Percentiles rank a stretch among this genome's conserved stretches.
phyloP scores from a whole-genome alignment of 352 stramenopile species.

The Pythium plurisporium region DNA sequence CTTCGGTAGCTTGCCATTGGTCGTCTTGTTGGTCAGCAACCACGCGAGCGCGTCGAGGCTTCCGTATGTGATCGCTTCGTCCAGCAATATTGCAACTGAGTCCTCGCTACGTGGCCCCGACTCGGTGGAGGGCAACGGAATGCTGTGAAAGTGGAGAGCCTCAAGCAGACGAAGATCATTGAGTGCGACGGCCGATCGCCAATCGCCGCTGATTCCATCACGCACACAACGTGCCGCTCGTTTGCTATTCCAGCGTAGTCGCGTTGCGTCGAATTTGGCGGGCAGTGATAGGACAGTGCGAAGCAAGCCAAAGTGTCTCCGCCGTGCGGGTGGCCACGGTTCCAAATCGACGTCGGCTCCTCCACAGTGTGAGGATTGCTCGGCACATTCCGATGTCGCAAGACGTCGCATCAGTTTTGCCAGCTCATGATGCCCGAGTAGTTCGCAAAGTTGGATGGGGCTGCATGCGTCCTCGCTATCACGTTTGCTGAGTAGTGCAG shows the following conservation, averaged over 20 bases:
- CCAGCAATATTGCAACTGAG: slow-evolving; percentile 13
- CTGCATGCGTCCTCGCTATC: slow-evolving; percentile 18
- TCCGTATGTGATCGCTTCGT: slow-evolving; percentile 24
- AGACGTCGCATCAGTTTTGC: background rate
- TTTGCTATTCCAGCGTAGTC: too few species aligned
- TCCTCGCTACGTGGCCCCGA: background rate
- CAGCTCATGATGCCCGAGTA: slow-evolving; percentile 23
- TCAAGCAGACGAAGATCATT: background rate
- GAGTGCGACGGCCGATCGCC: slow-evolving; percentile 4
- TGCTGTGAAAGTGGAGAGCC: background rate
- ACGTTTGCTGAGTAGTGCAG: background rate
- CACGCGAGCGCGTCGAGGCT: slow-evolving; percentile 39
- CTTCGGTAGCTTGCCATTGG: background rate
- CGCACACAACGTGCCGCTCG: too few species aligned
- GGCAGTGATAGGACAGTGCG: background rate
- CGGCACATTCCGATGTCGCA: background rate
- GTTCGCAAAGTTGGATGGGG: slow-evolving; percentile 24
- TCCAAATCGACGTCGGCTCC: background rate
- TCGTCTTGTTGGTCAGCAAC: slow-evolving; percentile 21
- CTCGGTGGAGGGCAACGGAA: background rate
- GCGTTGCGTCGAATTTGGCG: background rate
- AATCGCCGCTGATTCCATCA: background rate
- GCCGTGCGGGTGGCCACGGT: background rate
- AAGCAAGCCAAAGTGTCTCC: background rate
- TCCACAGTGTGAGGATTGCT: background rate